phyloP scores from a whole-genome alignment of 495 filamentous ascomycete genomes.

The Lepidopterella palustris region DNA sequence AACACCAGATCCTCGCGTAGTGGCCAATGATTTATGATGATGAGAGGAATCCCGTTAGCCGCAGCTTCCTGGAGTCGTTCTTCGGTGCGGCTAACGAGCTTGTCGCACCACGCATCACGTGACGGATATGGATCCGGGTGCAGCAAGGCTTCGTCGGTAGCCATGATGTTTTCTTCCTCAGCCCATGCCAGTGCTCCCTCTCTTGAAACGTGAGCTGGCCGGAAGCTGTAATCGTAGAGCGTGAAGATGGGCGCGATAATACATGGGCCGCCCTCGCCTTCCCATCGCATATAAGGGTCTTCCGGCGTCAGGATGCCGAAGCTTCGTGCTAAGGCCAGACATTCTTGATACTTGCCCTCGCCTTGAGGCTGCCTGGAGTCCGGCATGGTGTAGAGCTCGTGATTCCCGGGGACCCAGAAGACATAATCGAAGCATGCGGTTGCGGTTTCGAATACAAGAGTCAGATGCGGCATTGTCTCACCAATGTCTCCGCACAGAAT shows the following conservation, averaged over 20 bases:
- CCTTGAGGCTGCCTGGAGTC: constrained; percentile 28
- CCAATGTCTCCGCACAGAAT: constrained; percentile 39
- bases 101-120: constrained; percentile 35
- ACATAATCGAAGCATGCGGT: constrained; percentile 35
- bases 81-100: constrained; percentile 27
- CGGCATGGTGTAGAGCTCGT: constrained; percentile 37
- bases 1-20: constrained; percentile 37
- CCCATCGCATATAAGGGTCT: constrained; percentile 36
- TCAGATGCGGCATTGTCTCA: constrained; percentile 33
- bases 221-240: constrained; percentile 39
- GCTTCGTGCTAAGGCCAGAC: constrained; percentile 31
- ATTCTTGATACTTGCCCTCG: constrained; percentile 36
- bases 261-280: constrained; percentile 32
- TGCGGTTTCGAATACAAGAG: constrained; percentile 31
- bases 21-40: constrained; percentile 39
- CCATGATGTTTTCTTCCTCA: constrained; percentile 35
- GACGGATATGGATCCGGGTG: constrained; percentile 34
- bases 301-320: constrained; percentile 37
- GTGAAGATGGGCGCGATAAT: constrained; percentile 39
- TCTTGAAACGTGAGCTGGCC: constrained; percentile 31
- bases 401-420: constrained; percentile 39
- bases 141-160: constrained; percentile 36
- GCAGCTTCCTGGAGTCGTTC: constrained; percentile 30
- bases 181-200: constrained; percentile 37
- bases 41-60: constrained; percentile 23